phyloP scores from a whole-genome alignment of 345 rosid species.

The Salix purpurea region DNA sequence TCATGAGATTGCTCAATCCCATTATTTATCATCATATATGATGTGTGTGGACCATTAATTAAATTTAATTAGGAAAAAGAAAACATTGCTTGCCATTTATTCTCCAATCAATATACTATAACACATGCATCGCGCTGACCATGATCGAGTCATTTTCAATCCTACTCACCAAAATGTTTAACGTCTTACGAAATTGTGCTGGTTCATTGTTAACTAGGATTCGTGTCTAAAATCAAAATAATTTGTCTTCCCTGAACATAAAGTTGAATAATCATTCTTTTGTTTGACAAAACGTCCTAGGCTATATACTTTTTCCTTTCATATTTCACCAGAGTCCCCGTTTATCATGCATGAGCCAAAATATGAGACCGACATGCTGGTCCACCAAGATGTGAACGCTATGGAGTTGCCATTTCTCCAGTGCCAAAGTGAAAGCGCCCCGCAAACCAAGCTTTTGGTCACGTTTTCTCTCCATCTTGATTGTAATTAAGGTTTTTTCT shows the following conservation, averaged over 20 bases:
- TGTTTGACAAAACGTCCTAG: not conserved
- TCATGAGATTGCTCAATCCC: no score
- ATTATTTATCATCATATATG: not conserved
- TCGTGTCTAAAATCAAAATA: not conserved
- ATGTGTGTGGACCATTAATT: no score
- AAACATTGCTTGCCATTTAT: no score
- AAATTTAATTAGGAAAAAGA: no score
- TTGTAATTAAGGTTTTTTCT: not conserved
- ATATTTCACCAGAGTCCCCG: not conserved
- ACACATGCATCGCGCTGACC: no score
- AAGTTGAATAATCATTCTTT: not conserved
- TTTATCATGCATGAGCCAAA: not conserved
- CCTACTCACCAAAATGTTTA: not conserved
- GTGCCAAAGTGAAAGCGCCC: not conserved
- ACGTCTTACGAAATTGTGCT: not conserved
- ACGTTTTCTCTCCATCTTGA: slow-evolving; percentile 5
- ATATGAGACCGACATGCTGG: not conserved
- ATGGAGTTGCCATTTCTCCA: not conserved
- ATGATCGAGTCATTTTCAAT: not conserved
- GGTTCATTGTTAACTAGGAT: not conserved
- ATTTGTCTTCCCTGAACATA: not conserved
- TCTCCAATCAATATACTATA: not conserved
- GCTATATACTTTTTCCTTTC: not conserved
- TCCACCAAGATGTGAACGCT: slow-evolving; percentile 13
- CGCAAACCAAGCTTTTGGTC: not conserved